phyloP scores from a whole-genome alignment of 2,329 filamentous ascomycete species.

The Diaporthe sp. region DNA sequence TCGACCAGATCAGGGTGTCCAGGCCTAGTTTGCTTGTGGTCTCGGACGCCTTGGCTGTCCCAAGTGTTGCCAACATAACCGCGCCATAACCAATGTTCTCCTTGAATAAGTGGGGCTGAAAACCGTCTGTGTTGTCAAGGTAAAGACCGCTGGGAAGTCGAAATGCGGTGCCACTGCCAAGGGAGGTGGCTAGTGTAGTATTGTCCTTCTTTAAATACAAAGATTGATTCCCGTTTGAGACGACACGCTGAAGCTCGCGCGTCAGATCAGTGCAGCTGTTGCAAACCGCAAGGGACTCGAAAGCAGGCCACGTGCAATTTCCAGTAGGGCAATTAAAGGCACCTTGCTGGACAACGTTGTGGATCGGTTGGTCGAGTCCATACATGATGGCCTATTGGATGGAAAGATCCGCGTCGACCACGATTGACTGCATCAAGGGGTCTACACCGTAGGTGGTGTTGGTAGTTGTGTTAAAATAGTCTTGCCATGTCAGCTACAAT shows the following conservation, averaged over 20 bases:
- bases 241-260: not conserved
- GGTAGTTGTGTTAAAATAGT: not conserved
- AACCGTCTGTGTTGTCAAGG: conserved; percentile 18
- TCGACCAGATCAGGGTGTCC: conserved; percentile 27
- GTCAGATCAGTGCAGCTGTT: not conserved
- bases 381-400: conserved; percentile 12
- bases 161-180: conserved; percentile 9
- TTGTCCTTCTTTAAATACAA: not conserved
- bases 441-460: not conserved
- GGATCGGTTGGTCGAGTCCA: not conserved
- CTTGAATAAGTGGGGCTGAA: not conserved
- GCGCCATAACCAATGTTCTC: not conserved
- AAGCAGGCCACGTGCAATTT: not conserved
- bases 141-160: conserved; percentile 24
- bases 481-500: not conserved
- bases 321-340: not conserved
- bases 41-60: conserved; percentile 5
- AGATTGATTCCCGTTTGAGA: not conserved
- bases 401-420: conserved; percentile 15
- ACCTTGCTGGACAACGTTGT: not conserved
- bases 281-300: conserved; percentile 9
- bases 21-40: not conserved
- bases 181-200: not conserved
- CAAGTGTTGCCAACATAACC: conserved; percentile 20
- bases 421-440: conserved; percentile 1